Evolutionary conservation across 495 filamentous ascomycete species (phyloP), one percentile per base, ranked within the genome.

Genomic region (Thozetella sp.): DNA sequence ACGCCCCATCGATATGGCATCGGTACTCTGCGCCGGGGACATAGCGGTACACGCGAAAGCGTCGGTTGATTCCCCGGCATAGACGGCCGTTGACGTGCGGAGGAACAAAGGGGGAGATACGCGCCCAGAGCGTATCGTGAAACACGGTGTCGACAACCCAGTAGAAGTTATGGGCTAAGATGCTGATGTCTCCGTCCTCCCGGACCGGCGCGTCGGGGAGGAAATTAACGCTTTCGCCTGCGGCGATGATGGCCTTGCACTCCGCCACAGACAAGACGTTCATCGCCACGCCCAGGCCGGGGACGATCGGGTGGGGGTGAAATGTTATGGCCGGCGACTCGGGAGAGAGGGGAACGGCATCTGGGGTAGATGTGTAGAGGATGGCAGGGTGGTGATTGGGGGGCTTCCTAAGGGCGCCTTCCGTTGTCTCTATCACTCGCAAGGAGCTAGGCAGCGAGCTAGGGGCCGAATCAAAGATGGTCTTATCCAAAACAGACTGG

Each of bases 101-200:
- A 0, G 79, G 79, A 1, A 81, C 69, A 30, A 74, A 74, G 11
- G 63, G 62, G 9, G 71, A 30, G 6, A 82, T 71, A 15, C 79
- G 70, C 9, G 59, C 56, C 77, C 79, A 82, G 4, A 82, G 69
- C 17, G 57, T 72, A 22, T 75, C 64, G 57, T 71, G 65, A 57
- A 82, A 81, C 0, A 61, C 55, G 17, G 63, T 51, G 56, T 82
- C 79, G 23, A 78, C 68, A 24, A 82, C 67, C 78, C 79, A 82
- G 67, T 82, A 82, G 53, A 82, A 79, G 59, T 82, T 82, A 62
- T 82, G 79, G 1, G 79, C 79, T 0, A 82, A 65, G 45, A 81
- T 67, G 60, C 74, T 77, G 40, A 65, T 66, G 30, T 79, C 74
- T 26, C 75, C 76, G 56, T 78, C 75, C n/a, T 72, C 71, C 0